Conservation (phyloP, 352 stramenopile species). For the Pythium guiyangense region DNA sequence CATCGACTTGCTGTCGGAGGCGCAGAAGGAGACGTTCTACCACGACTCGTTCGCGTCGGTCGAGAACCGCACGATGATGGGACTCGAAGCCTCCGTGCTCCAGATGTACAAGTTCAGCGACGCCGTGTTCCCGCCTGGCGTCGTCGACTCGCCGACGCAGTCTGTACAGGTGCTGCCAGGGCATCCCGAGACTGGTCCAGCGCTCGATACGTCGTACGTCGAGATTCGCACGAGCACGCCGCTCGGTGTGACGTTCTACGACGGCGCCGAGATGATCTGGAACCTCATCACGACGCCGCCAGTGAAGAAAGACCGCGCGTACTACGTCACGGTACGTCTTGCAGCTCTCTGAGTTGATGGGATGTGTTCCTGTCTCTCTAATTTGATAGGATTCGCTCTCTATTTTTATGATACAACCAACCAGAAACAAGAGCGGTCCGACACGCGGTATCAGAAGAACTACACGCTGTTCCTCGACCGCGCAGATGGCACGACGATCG, state of each 20-base stretch:
- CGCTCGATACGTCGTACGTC: conserved; percentile 1
- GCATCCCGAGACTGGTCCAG: not conserved
- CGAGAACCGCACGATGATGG: not conserved
- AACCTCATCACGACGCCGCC: conserved; percentile 5
- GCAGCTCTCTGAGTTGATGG: not conserved
- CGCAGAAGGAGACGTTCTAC: conserved; percentile 5
- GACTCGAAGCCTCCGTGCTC: not conserved
- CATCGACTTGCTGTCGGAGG: conserved; percentile 1
- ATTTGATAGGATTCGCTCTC: not conserved
- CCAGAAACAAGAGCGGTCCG: conserved; percentile 3
- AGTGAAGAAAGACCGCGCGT: conserved; percentile 5
- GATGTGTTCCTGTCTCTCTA: too few relatives aligned
- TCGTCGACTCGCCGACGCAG: not conserved
- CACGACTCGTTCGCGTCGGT: conserved; percentile 3
- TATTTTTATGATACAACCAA: too few relatives aligned
- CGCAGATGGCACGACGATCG: not conserved
- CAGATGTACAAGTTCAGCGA: conserved; percentile 5
- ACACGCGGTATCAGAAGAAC: conserved; percentile 9
- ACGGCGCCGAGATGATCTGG: conserved; percentile 5
- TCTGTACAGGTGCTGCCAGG: not conserved
- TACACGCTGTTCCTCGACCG: conserved; percentile 4
- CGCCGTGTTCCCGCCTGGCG: not conserved
- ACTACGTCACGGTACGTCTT: conserved; percentile 5
- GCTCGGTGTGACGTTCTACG: conserved; percentile 3
- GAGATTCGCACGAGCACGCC: conserved; percentile 3